Evolutionary conservation across 2,329 filamentous ascomycete genomes (phyloP), one percentile per base, ranked within the genome.

Genomic region (Ophiostoma quercus): DNA sequence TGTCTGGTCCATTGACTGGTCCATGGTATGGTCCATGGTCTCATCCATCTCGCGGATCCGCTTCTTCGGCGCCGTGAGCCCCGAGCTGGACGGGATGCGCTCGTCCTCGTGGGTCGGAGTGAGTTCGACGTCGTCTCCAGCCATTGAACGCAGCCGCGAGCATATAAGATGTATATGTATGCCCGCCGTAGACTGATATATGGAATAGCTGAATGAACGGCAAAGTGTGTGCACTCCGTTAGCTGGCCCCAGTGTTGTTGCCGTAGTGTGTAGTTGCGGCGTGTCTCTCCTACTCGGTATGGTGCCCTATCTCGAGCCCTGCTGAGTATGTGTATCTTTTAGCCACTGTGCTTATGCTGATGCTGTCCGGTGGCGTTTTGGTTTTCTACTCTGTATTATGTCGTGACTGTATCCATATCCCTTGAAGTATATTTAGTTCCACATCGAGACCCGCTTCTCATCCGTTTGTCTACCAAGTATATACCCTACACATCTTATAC

Each of bases 31-130:
- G 62, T 67, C 68, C 22, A 57, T 67, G 47, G 68, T 71, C 43
- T 71, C 67, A 41, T 71, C 69, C 69, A 70, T 70, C 57, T 70
- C 67, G 63, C 67, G 66, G 68, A 54, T 70, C 71, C 68, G 67
- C 66, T 70, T 71, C 51, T 67, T 63, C 62, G 69, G 69, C 67
- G 67, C 39, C n/a, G 74, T 74, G 32, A 74, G 70, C 54, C 73
- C 67, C 57, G 69, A 70, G 43, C 34, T 70, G 60, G 29, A 51
- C 63, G 69, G 67, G 54, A 67, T 34, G 60, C 41, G n/a, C 29
- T 65, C 62, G 34, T 47, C 67, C 37, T 62, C 54, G 37, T 68
- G 51, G 67, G 51, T 63, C 67, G 67, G 22, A 19, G 54, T 29
- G 22, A 68, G 41, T 9, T 63, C 32, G 19, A 22, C 22, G 29